Conservation (phyloP, 83 land plant species). For the Picea abies region DNA sequence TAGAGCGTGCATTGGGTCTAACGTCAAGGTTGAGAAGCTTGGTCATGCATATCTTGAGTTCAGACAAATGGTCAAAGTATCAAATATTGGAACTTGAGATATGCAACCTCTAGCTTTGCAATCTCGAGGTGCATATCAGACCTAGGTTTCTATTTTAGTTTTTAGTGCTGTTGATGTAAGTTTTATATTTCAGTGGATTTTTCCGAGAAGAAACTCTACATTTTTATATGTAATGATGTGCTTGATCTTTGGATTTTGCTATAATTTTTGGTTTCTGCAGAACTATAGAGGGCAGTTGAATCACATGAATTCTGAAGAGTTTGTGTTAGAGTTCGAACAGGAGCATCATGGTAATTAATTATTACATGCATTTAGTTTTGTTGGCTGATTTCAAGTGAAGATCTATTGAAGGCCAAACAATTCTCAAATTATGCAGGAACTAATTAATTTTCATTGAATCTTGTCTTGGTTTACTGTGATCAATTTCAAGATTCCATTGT, state of each 20-base stretch:
- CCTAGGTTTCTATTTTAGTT: too few relatives aligned
- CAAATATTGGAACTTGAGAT: too few relatives aligned
- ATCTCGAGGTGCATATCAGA: too few relatives aligned
- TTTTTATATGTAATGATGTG: not conserved
- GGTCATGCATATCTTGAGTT: too few relatives aligned
- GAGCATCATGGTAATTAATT: constrained; percentile 40
- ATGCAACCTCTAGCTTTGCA: too few relatives aligned
- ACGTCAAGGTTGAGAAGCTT: too few relatives aligned
- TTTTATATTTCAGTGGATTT: not conserved
- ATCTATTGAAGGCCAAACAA: not conserved
- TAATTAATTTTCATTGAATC: not conserved
- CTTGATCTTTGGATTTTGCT: not conserved
- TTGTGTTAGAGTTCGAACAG: constrained; percentile 47
- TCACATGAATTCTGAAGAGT: constrained; percentile 39
- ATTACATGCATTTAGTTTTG: not conserved
- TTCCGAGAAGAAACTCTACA: not conserved
- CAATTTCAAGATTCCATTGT: too few relatives aligned
- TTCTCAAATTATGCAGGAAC: not conserved
- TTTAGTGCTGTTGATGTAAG: not conserved
- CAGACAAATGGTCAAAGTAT: too few relatives aligned
- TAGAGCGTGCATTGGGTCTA: too few relatives aligned
- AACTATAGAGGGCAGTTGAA: constrained; percentile 43
- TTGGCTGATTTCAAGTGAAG: not conserved
- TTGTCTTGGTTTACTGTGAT: not conserved
- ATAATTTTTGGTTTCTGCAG: constrained; percentile 26